phyloP scores from a whole-genome alignment of 225 moss, liverwort and hornwort species.

The Ulota crispa region DNA sequence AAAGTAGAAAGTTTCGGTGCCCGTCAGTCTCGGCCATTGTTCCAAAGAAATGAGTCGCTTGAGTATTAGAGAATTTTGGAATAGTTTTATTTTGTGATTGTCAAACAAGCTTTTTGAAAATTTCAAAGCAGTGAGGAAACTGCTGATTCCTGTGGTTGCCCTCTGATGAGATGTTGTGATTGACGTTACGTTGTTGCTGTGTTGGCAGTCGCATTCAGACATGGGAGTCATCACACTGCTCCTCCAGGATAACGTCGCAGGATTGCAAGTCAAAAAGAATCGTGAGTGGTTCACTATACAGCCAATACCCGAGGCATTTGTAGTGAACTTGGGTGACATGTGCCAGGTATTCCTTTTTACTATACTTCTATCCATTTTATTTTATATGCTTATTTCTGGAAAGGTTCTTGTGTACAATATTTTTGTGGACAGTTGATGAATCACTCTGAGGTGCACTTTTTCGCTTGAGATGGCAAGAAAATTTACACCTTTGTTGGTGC shows the following conservation, averaged over 20 bases:
- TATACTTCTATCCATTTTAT: neutral
- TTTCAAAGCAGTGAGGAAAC: too few relatives aligned
- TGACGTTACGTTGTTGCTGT: slow-evolving; percentile 3
- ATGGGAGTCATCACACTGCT: slow-evolving; percentile 86
- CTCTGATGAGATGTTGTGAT: slow-evolving; percentile 1
- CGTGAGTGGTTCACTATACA: slow-evolving; percentile 60
- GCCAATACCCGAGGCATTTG: slow-evolving; percentile 59
- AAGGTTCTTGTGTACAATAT: neutral
- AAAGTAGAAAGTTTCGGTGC: neutral
- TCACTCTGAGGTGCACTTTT: neutral
- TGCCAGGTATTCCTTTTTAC: slow-evolving; percentile 49
- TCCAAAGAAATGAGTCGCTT: neutral
- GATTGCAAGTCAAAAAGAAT: slow-evolving; percentile 74
- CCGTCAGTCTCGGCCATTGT: neutral
- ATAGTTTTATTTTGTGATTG: too few relatives aligned
- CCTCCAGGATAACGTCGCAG: slow-evolving; percentile 79
- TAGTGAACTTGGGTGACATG: slow-evolving; percentile 71
- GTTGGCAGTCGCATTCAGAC: slow-evolving; percentile 77
- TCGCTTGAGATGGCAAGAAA: neutral
- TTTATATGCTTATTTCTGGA: neutral
- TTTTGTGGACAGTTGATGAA: neutral
- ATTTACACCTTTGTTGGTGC: neutral
- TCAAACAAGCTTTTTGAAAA: too few relatives aligned
- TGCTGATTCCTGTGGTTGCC: neutral
- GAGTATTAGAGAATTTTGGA: too few relatives aligned